A percentile compares a stretch with the other conserved stretches of the same genome.
phyloP scores from a whole-genome alignment of 2,329 filamentous ascomycete genomes.

The Fonsecaea pedrosoi region DNA sequence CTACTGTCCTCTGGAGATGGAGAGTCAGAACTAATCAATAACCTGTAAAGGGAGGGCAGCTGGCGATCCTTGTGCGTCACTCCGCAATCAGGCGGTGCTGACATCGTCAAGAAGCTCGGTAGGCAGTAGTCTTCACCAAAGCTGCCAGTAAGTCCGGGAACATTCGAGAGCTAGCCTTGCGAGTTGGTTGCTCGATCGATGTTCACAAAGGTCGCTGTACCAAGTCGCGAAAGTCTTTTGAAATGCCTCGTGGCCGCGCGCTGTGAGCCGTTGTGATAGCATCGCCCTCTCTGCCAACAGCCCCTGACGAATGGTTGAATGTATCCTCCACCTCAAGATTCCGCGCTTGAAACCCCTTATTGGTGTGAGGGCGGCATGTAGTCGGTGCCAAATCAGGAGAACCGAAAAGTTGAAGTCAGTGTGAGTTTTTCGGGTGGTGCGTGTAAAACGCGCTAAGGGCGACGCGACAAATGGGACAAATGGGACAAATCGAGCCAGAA shows the following conservation, averaged over 20 bases:
- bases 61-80: neutral
- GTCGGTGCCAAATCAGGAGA: neutral
- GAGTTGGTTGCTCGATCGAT: neutral
- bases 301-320: neutral
- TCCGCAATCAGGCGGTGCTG: neutral
- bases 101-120: neutral
- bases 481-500: neutral
- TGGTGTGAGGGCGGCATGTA: neutral
- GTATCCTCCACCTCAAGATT: neutral
- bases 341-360: neutral
- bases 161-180: neutral
- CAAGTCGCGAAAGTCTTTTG: no score
- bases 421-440: neutral
- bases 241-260: no score
- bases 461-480: neutral
- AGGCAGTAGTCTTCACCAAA: neutral
- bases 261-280: neutral
- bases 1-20: neutral
- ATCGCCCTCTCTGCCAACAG: neutral
- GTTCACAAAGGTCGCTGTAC: neutral
- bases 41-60: neutral
- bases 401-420: neutral
- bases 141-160: neutral
- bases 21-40: neutral
- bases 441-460: slow-evolving; percentile 4